A percentile compares a stretch with the other conserved stretches of the same genome.
Conservation (phyloP, 169 alveolate genomes). For the Cryptosporidium xiaoi region DNA sequence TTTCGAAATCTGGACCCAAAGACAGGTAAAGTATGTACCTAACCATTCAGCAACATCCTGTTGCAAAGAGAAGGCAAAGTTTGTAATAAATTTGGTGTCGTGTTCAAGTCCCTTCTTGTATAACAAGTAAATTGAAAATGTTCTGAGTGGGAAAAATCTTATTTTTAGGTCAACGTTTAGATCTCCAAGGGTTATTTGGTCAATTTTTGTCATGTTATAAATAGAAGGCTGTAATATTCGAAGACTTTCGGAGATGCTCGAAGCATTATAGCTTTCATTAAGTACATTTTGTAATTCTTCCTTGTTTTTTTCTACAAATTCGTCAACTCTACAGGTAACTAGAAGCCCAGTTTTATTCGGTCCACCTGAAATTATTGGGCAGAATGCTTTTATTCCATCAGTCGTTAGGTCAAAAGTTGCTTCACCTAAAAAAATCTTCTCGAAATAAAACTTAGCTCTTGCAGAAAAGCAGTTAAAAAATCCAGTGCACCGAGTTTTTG, state of each 20-base stretch:
- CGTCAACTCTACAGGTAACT: conserved; percentile 63
- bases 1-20: conserved; percentile 67
- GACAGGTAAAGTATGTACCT: conserved; percentile 62
- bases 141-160: conserved; percentile 63
- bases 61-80: conserved; percentile 63
- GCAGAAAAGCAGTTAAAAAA: conserved; percentile 66
- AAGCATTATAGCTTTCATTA: not conserved
- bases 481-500: conserved; percentile 73
- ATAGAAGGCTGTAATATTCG: conserved; percentile 39
- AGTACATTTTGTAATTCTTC: conserved; percentile 19
- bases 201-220: conserved; percentile 4
- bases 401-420: conserved; percentile 70
- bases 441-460: conserved; percentile 63
- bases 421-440: conserved; percentile 49
- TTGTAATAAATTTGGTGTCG: conserved; percentile 48
- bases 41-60: conserved; percentile 75
- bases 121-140: conserved; percentile 29
- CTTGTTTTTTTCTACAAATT: conserved; percentile 33
- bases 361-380: conserved; percentile 72
- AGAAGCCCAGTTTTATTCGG: conserved; percentile 67
- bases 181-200: conserved; percentile 46
- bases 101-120: conserved; percentile 24
- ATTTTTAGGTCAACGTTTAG: conserved; percentile 45
- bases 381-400: conserved; percentile 66
- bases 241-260: conserved; percentile 9